A percentile compares a stretch with the other conserved stretches of the same genome.
Conservation (phyloP, 345 rosid species). For the Rubroshorea leprosula region DNA sequence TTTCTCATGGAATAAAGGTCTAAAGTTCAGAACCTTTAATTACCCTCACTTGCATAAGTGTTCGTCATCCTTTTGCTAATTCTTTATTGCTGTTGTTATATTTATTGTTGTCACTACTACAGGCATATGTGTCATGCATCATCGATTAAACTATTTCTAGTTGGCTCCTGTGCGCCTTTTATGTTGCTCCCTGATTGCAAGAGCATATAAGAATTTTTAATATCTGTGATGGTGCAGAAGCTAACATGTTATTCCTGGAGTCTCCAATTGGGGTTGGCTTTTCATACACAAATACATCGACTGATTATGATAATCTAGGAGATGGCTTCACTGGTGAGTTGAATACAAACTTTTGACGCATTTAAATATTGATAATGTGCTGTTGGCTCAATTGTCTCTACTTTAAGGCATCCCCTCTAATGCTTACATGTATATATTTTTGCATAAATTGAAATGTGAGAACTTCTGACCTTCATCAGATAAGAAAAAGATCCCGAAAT, state of each 20-base stretch:
- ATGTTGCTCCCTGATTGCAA: slow-evolving; percentile 17
- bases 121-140: background rate
- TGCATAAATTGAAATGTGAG: no score
- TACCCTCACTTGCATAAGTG: slow-evolving; percentile 2
- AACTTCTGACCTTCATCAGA: no score
- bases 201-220: slow-evolving; percentile 16
- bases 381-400: no score
- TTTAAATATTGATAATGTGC: no score
- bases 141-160: slow-evolving; percentile 5
- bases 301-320: slow-evolving; percentile 52
- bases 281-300: slow-evolving; percentile 74
- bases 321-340: slow-evolving; percentile 75
- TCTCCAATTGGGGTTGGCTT: slow-evolving; percentile 96
- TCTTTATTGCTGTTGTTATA: background rate
- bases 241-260: slow-evolving; percentile 85
- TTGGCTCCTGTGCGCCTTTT: background rate
- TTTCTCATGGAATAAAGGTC: slow-evolving; percentile 82
- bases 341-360: background rate
- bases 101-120: background rate
- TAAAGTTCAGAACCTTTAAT: background rate
- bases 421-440: no score
- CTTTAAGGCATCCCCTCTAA: no score
- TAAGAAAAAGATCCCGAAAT: no score
- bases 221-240: slow-evolving; percentile 51
- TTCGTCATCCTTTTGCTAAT: background rate